phyloP scores from a whole-genome alignment of 2,329 filamentous ascomycete genomes.

The Diaporthe velutina region DNA sequence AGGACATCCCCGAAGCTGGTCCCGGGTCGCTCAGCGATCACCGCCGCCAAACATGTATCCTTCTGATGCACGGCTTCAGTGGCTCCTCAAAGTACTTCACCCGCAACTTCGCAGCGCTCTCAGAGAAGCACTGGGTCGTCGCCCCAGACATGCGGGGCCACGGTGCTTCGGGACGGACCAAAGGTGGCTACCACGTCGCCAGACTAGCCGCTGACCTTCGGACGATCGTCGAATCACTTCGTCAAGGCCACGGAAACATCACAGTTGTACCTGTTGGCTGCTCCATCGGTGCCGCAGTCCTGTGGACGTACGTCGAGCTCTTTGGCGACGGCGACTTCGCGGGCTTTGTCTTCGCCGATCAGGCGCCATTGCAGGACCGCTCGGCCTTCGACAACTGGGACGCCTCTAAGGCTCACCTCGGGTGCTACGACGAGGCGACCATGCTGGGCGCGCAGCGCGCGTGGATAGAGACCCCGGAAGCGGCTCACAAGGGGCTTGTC shows the following conservation, averaged over 20 bases:
- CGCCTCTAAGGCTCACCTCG: conserved; percentile 47
- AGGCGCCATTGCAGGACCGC: conserved; percentile 56
- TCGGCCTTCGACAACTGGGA: conserved; percentile 50
- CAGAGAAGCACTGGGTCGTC: conserved; percentile 50
- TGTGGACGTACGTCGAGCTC: conserved; percentile 57
- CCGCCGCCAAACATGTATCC: conserved; percentile 45
- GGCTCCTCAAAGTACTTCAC: conserved; percentile 55
- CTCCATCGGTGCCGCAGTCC: conserved; percentile 55
- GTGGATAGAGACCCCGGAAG: conserved; percentile 43
- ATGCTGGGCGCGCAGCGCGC: conserved; percentile 49
- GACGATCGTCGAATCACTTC: conserved; percentile 48
- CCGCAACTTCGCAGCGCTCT: conserved; percentile 49
- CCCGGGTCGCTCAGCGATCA: conserved; percentile 34
- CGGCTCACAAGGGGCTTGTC: conserved; percentile 49
- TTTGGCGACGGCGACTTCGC: conserved; percentile 50
- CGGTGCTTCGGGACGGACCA: conserved; percentile 48
- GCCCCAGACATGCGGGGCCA: conserved; percentile 56
- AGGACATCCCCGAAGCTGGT: conserved; percentile 24
- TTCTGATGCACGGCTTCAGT: conserved; percentile 57
- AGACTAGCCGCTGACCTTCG: conserved; percentile 54
- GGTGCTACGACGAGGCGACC: conserved; percentile 54
- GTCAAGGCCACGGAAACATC: conserved; percentile 15
- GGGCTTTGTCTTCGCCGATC: conserved; percentile 55
- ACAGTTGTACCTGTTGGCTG: conserved; percentile 53
- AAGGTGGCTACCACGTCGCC: conserved; percentile 55